Base-by-base conservation (phyloP, 352 stramenopile species). In the Globisporangium megalacanthum region DNA sequence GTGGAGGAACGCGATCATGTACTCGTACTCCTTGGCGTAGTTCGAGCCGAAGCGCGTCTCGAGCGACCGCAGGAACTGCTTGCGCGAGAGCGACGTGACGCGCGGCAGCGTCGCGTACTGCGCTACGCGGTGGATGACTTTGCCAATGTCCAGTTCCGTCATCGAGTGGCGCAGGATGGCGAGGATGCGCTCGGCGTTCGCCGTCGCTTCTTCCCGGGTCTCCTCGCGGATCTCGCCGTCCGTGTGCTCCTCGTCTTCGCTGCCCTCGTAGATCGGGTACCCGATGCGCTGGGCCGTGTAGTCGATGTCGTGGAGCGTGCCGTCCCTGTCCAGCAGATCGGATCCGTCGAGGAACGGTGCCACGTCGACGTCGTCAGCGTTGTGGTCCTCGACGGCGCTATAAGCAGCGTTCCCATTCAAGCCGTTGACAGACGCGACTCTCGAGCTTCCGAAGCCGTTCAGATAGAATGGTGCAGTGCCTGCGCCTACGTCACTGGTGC, bases 141-240 rank as follows among this genome's bases (percentile, higher is more conserved):
- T 84, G 59, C 84, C 79, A 31, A 92, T 91, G 61, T 89, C 76
- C 10, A 91, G 66, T 51, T 94, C 85, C 31, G 77, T 92, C 79
- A 94, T 89, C 58, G 82, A 89, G 62, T 92, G 79, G 11, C 85
- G 82, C 42, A 94, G 52, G 46, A 92, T 70, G 5, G 80, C 79
- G 52, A 94, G 73, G 44, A 94, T 86, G 42, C 72, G 68, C 70
- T 94, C 85, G 22, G 85, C 83, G 62, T 89, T 92, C 31, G 63
- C 66, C 0, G 76, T 88, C 1, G 85, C 82, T 29, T 82, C 73
- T 17, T 69, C 66, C 47, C 85, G 70, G 8, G 73, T 72, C 52
- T 94, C 85, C 56, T 92, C 80, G n/a, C 85, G 79, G 54, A 92
- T 82, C 31, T 75, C 64, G 53, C 73, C 66, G 3, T 57, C 31